Percentiles rank a stretch among this genome's conserved stretches.
Evolutionary conservation across 768 basidiomycete species (phyloP).

Genomic region (Pisolithus microcarpus): DNA sequence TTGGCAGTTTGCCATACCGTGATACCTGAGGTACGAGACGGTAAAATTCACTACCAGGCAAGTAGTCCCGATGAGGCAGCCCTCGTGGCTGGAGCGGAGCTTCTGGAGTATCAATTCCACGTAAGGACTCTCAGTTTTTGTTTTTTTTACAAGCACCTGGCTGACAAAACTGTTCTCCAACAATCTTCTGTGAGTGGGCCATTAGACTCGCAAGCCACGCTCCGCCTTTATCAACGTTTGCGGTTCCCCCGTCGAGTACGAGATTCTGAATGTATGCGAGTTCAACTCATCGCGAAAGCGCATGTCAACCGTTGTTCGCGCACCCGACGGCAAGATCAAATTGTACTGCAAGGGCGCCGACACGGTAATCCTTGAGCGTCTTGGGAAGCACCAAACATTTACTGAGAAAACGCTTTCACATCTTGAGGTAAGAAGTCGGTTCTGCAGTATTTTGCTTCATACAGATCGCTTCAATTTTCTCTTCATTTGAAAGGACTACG

Average conservation of each 20-base stretch:
- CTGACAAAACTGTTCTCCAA: not conserved
- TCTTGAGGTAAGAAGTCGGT: slow-evolving; percentile 59
- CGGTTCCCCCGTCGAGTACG: slow-evolving; percentile 69
- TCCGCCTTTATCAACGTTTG: slow-evolving; percentile 85
- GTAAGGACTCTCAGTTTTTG: slow-evolving; percentile 53
- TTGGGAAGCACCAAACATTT: slow-evolving; percentile 78
- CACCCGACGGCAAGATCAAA: slow-evolving; percentile 87
- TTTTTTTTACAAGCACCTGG: not conserved
- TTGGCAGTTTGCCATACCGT: slow-evolving; percentile 97
- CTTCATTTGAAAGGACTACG: slow-evolving; percentile 63
- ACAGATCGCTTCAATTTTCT: slow-evolving; percentile 1
- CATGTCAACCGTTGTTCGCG: slow-evolving; percentile 92
- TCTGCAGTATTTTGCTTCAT: not conserved
- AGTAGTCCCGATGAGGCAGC: slow-evolving; percentile 98
- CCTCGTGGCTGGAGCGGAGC: slow-evolving; percentile 87
- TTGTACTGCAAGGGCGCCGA: slow-evolving; percentile 97
- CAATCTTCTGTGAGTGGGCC: not conserved
- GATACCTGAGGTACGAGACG: slow-evolving; percentile 86
- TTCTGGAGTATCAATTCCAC: slow-evolving; percentile 88
- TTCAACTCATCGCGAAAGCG: slow-evolving; percentile 97
- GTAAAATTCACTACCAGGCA: slow-evolving; percentile 91
- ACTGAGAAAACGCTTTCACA: slow-evolving; percentile 83
- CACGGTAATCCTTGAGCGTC: slow-evolving; percentile 90
- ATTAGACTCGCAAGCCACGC: slow-evolving; percentile 88
- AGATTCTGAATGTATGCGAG: slow-evolving; percentile 95